Percentiles rank a stretch among this genome's conserved stretches.
Evolutionary conservation across 176 grass and related monocot genomes (phyloP).

Genomic region (Juncus effusus): DNA sequence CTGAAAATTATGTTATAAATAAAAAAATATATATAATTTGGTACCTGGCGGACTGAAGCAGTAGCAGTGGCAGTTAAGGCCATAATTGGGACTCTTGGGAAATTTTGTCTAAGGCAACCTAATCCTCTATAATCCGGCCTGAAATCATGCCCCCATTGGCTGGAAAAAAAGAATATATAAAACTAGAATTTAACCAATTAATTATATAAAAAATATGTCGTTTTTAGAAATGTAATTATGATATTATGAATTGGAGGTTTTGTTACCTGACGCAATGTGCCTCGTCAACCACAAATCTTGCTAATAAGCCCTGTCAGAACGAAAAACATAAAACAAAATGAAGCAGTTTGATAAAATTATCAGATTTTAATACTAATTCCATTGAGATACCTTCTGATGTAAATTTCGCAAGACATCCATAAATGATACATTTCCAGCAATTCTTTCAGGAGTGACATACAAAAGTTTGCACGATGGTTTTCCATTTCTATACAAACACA

Average conservation of each 20-base stretch:
- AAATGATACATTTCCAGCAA: constrained; percentile 53
- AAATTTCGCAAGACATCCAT: constrained; percentile 59
- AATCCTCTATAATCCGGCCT: constrained; percentile 74
- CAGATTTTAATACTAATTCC: too few species aligned
- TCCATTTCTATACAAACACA: constrained; percentile 37
- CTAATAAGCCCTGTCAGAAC: constrained; percentile 59
- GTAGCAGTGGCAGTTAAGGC: constrained; percentile 95
- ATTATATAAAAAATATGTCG: not conserved
- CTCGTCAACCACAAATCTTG: constrained; percentile 93
- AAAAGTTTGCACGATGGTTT: constrained; percentile 73
- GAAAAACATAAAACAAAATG: constrained; percentile 10
- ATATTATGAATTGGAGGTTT: constrained; percentile 10
- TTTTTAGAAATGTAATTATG: not conserved
- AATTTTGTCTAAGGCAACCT: constrained; percentile 89
- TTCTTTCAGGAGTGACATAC: constrained; percentile 89
- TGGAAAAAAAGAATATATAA: constrained; percentile 32
- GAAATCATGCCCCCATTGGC: constrained; percentile 97
- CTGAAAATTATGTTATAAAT: not conserved
- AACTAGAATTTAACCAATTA: not conserved
- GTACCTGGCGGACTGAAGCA: constrained; percentile 61
- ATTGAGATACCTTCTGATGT: constrained; percentile 82
- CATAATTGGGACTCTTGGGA: constrained; percentile 69
- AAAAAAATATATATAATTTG: not conserved
- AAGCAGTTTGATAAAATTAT: too few species aligned
- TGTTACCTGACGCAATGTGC: constrained; percentile 92